Base-by-base conservation (phyloP, 768 basidiomycete species). In the Lyophyllum atratum region DNA sequence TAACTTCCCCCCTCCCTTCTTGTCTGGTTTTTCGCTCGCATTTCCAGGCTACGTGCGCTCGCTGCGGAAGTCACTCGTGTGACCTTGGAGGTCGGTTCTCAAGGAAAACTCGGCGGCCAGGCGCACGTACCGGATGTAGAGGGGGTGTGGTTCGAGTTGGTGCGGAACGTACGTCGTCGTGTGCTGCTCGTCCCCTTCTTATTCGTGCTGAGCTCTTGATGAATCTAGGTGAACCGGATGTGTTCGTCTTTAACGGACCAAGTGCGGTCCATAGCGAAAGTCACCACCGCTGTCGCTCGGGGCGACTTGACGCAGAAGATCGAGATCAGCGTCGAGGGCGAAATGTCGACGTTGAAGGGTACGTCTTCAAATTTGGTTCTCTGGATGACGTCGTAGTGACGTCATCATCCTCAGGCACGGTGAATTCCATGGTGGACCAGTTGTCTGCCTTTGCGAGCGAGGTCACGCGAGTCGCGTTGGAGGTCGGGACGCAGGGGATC, bases 391-490 rank as follows among this genome's bases (percentile, higher is more conserved):
- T 3, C 8, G 17, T 7, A 42, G 53, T 37, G 3, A 49, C 8
- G 10, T 19, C 33, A 40, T 19, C 5, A n/a, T 39, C 40, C 68
- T 43, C 28, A 78, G 76, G 82, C 21, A 93, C 91, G 11, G 90
- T 93, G 61, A 95, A 95, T 66, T 89, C 87, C n/a, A 97, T 97
- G 94, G 92, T 95, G 69, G 92, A 93, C 69, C 90, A 90, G 54
- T 72, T 95, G 61, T 86, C 89, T 63, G 90, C 89, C 4, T 95
- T 95, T 67, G 91, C 93, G 14, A 85, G 83, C 2, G 93, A 95
- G 60, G 85, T 90, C 26, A 90, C 87, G 5, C 80, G 90, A 60
- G 89, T 96, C 47, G 92, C 93, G 1, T 72, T 92, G 68, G 93
- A 95, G 64, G 93, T 95, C 65, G 93, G 93, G 22, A 94, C 93